Evolutionary conservation across 148 eudicot genomes (phyloP), one percentile per base, ranked within the genome.

Genomic region (Spergularia marina): DNA sequence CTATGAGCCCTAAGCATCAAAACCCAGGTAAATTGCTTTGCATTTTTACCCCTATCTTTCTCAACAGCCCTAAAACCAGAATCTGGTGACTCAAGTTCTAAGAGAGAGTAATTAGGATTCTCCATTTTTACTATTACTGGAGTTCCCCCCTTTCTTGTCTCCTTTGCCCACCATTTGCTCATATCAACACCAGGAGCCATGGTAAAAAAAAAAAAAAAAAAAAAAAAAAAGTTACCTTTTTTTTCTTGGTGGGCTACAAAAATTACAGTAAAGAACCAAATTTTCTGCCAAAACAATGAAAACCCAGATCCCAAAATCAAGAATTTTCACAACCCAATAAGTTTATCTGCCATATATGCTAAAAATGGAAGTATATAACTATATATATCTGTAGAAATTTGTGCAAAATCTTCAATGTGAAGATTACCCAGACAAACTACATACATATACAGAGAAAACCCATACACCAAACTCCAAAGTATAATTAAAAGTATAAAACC

Each of bases 91-190:
- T 87, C 88, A 65, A 87, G 67, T 79, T 87, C 88, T 0, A 85
- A 62, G 0, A 87, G 63, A 30, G 90, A 85, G 82, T 74, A 83
- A 55, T 83, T 85, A 2, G 90, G 85, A 18, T 83, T 87, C 71
- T 85, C 88, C 90, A 87, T 87, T 53, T 84, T 87, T 8, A 87
- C 90, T 44, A 85, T 74, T 49, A 87, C 90, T 77, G 90, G 85
- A 7, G 86, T 87, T 68, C 86, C 90, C 36, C 85, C 90, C 23
- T 81, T 85, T 68, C 84, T 83, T 9, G 80, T 55, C 54, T 83
- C 88, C 49, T 83, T 81, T 70, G 34, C 78, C 84, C 90, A 85
- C 85, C 88, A 87, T 72, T 76, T 81, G 21, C 74, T 71, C 82
- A 79, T 71, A 75, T 69, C 84, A 10, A 72, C 57, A 20, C 81